Conservation (phyloP, 192 early-diverging fungal genomes). For the Globomyces pollinis-pini region DNA sequence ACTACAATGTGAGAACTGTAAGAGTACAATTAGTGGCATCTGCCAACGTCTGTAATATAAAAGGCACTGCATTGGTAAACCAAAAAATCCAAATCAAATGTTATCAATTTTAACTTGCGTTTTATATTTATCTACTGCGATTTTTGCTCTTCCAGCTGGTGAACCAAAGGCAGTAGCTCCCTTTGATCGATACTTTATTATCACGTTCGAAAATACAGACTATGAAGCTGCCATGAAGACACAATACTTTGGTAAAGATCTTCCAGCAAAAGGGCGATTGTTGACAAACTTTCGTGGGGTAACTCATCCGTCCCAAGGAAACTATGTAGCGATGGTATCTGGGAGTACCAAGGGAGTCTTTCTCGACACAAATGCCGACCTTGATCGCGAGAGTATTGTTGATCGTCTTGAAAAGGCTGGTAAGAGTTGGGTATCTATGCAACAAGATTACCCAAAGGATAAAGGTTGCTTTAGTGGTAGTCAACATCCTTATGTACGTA, state of each 20-base stretch:
- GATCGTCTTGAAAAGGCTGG: conserved; percentile 48
- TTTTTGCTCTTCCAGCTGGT: too few species aligned
- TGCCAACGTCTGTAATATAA: too few species aligned
- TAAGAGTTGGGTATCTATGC: conserved; percentile 57
- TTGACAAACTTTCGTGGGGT: conserved; percentile 50
- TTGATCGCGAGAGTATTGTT: conserved; percentile 19
- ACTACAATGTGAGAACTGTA: too few species aligned
- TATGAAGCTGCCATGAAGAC: conserved; percentile 15
- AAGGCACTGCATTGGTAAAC: too few species aligned
- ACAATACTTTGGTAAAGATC: conserved; percentile 19
- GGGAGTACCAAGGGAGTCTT: conserved; percentile 16
- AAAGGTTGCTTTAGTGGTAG: not conserved
- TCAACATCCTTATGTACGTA: conserved; percentile 6
- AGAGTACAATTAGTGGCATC: too few species aligned
- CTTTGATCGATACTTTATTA: not conserved
- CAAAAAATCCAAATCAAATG: too few species aligned
- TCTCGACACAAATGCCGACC: conserved; percentile 33
- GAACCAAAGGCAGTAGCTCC: too few species aligned
- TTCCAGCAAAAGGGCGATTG: conserved; percentile 43
- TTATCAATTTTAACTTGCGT: too few species aligned
- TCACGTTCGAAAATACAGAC: conserved; percentile 28
- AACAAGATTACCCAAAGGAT: conserved; percentile 48
- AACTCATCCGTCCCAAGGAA: conserved; percentile 61
- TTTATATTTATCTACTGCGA: too few species aligned
- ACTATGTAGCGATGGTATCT: conserved; percentile 56